Base-by-base conservation (phyloP, 2,329 filamentous ascomycete genomes). In the Penicillium sp. region DNA sequence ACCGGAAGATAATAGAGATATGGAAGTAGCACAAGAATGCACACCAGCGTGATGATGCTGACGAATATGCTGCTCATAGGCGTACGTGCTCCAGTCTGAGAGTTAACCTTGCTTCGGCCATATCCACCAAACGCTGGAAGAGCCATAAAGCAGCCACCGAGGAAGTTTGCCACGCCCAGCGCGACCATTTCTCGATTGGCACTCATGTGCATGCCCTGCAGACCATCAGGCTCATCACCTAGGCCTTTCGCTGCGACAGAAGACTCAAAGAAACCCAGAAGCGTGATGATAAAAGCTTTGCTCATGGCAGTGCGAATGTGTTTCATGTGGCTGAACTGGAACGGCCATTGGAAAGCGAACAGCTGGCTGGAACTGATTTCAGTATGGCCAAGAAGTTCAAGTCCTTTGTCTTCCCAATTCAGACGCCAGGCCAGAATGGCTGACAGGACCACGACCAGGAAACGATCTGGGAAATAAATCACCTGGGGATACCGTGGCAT, bases 231-330 rank as follows among this genome's bases (percentile, higher is more conserved):
- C 28, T 79, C 73, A 33, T 72, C 73, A 10, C 85, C 86, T 2
- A 98, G 71, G 47, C 87, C 91, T 68, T 97, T 97, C 23, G 93
- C 93, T 1, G 93, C 93, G 9, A 98, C 89, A 0, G 89, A 95
- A 2, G 88, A 95, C 66, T 98, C 93, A 57, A 98, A 98, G 68
- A 98, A 98, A n/a, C 93, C 93, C 0, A 98, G 81, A 16, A 98
- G 75, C 1, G 90, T 88, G 50, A 98, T 95, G 38, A 97, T 75
- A 58, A 98, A 95, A 0, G 88, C 86, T 0, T 93, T 97, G 36
- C 87, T 84, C 77, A 97, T 85, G 25, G 88, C 86, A 47, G 88
- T 85, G 15, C 86, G 83, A 38, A 94, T 86, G 60, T 96, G 85
- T 16, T 80, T 77, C 74, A 97, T 82, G 53, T 94, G 80, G 4